Evolutionary conservation across 2,329 filamentous ascomycete genomes (phyloP), one percentile per base, ranked within the genome.

Genomic region (Orbilia quercus): DNA sequence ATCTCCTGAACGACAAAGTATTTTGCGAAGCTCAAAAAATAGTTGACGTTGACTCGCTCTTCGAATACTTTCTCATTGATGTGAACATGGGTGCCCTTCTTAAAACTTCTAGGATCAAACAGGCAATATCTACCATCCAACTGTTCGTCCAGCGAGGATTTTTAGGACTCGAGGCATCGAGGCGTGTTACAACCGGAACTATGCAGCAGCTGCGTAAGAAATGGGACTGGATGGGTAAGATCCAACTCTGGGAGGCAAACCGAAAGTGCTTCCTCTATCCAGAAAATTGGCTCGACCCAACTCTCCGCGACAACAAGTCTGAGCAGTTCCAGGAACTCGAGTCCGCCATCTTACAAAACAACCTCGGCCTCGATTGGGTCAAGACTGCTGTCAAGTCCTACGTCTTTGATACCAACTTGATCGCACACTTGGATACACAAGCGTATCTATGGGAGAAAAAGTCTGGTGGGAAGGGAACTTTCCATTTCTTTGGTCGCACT

Each of bases 261-360:
- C 72, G 78, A 0, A 77, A 80, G 14, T 60, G 80, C 1, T 80
- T 79, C 44, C 51, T 80, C 1, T 80, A 78, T 31, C 80, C 79
- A 0, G 80, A 81, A 75, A 81, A 80, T 55, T 81, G 75, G 75
- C 45, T 80, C 12, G 77, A 78, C 0, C 77, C 79, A 0, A 53
- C 63, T 0, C 73, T 81, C 2, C 76, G 80, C 9, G 80, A 81
- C 64, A 76, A 81, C 72, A 81, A 81, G 59, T 77, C 64, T 2
- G 22, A 59, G 4, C 9, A 77, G 7, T 80, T 77, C 57, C 25
- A 51, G 12, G 66, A 69, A 7, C 55, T 80, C 1, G 79, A 80
- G 58, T 20, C 59, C 1, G 62, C 65, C 2, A n/a, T 80, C 1
- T 31, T 70, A 38, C 78, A 80, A 63, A 75, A 71, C 14, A 60